Conservation (phyloP, 1,284 basidiomycete species). For the Cryptococcus deneoformans region DNA sequence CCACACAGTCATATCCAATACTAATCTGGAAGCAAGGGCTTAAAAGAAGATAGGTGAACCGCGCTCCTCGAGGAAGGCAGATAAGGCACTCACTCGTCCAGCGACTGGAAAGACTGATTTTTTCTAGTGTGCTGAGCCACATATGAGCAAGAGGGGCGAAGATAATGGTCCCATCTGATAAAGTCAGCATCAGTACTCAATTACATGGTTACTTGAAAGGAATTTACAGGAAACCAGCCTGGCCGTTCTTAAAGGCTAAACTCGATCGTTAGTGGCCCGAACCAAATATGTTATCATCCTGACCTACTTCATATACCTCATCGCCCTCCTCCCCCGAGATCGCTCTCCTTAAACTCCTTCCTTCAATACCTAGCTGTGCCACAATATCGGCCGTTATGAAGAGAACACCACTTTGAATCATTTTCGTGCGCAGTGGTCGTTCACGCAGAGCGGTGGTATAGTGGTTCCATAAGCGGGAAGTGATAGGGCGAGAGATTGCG, state of each 20-base stretch:
- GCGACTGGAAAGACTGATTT: constrained; percentile 28
- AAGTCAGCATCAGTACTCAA: too few species aligned
- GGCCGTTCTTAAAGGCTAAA: constrained; percentile 65
- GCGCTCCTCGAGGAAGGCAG: neutral
- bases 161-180: constrained; percentile 23
- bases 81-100: constrained; percentile 19
- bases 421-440: constrained; percentile 38
- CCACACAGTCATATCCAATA: constrained; percentile 34
- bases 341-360: constrained; percentile 50
- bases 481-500: constrained; percentile 7
- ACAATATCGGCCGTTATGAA: constrained; percentile 75
- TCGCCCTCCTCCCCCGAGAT: constrained; percentile 11
- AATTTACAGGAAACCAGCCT: constrained; percentile 63
- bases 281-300: neutral
- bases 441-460: constrained; percentile 24
- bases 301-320: constrained; percentile 21
- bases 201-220: too few species aligned
- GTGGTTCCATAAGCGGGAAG: constrained; percentile 24
- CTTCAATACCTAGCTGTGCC: constrained; percentile 76
- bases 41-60: neutral
- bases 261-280: neutral
- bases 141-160: constrained; percentile 42
- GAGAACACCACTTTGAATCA: constrained; percentile 61
- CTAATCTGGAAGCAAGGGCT: constrained; percentile 28
- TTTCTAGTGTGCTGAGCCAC: constrained; percentile 31